Percentiles rank a stretch among this genome's conserved stretches.
These are phyloP conservation scores for Crithidia fasciculata DNA, from an alignment of 208 protist genomes.

Conservation along the genomic window DNA sequence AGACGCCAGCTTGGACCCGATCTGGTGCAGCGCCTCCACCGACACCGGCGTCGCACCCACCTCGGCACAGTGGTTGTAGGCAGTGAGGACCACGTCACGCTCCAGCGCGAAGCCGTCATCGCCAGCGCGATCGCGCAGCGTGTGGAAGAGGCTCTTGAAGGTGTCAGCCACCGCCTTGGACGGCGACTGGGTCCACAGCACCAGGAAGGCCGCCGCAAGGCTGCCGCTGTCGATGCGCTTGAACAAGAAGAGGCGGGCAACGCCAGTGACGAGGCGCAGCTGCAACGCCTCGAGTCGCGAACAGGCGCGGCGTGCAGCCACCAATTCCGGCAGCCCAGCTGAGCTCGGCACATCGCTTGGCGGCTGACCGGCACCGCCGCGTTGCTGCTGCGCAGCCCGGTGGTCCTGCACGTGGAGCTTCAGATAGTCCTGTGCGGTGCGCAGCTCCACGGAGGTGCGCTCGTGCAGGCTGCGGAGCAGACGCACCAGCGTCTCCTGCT, in stretches of 20 bases:
- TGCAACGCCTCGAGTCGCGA: constrained; percentile 60
- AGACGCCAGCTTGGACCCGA: constrained; percentile 76
- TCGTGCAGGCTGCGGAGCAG: constrained; percentile 55
- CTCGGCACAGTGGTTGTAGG: constrained; percentile 68
- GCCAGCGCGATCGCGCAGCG: constrained; percentile 64
- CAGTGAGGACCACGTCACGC: constrained; percentile 66
- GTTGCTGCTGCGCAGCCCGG: constrained; percentile 15
- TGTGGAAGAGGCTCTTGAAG: constrained; percentile 83
- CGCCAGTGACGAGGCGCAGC: constrained; percentile 62
- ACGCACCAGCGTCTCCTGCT: constrained; percentile 67
- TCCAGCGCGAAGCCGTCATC: constrained; percentile 69
- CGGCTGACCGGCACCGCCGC: not conserved
- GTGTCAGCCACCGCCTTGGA: constrained; percentile 77
- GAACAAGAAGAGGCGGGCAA: constrained; percentile 72
- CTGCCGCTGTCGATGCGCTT: constrained; percentile 45
- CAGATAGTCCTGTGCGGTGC: constrained; percentile 43
- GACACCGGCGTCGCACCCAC: constrained; percentile 63
- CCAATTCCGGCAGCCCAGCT: constrained; percentile 31
- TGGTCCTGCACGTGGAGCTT: constrained; percentile 43
- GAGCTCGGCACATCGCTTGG: constrained; percentile 8
- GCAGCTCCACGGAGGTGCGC: constrained; percentile 29
- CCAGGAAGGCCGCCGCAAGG: constrained; percentile 59
- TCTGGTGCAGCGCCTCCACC: constrained; percentile 71
- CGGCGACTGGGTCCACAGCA: constrained; percentile 69
- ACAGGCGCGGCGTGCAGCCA: constrained; percentile 39